Evolutionary conservation across 805 yeast genomes (phyloP), one percentile per base, ranked within the genome.

Genomic region (Suhomyces vadensis): DNA sequence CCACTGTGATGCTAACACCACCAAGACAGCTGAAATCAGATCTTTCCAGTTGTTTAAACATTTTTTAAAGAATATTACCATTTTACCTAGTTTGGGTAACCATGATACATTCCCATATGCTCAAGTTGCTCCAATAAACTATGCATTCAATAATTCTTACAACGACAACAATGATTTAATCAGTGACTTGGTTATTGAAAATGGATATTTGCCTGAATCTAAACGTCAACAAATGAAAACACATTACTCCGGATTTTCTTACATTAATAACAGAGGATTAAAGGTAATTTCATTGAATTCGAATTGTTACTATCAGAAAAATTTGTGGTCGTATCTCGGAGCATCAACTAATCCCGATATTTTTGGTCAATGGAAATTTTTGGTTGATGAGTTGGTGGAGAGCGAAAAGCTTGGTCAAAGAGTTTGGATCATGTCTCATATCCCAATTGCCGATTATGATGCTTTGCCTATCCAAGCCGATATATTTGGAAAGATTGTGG

Each of bases 31-130:
- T 6, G 95, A 85, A 43, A 81, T 89, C 43, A 84, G 69, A 56
- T 81, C 85, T 49, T 87, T 85, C 35, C 77, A 71, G 11, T 75
- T 82, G 47, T 69, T 83, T 71, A 83, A 83, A 47, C 63, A 64
- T 43, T 70, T 54, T 52, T 70, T 83, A 45, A 65, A 72, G 14
- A 67, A 76, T 41, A 60, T 79, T 23, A 84, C 87, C 6, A 76
- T 84, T 4, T 82, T 67, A 56, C 74, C 87, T 8, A 79, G 78
- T 17, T 64, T 84, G 54, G 90, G 90, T 21, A 83, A 82, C 59
- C 89, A 85, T 61, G 90, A 84, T 56, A 77, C 82, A 23, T 84
- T 75, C 69, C 90, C 91, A 13, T 80, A 82, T 53, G 85, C 84
- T 27, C 87, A 83, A 58, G 61, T 82, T 46, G 85, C 87, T 2